These are phyloP conservation scores for Heritiera fomes DNA, from an alignment of 345 rosid species.

Conservation along the genomic window DNA sequence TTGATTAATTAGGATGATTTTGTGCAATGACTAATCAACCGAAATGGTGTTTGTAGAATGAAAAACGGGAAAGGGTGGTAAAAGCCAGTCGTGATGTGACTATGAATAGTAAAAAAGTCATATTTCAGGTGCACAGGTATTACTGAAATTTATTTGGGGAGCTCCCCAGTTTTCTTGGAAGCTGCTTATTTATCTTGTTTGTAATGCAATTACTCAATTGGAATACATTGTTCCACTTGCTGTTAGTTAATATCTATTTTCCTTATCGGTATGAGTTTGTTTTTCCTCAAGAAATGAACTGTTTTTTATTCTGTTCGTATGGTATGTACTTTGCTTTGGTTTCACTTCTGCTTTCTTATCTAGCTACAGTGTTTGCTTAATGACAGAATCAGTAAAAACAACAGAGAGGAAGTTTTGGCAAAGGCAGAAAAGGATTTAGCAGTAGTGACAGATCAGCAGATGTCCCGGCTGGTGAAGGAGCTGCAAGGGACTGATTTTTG, in stretches of 20 bases:
- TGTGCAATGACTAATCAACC: conserved; percentile 10
- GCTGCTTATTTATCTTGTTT: neutral
- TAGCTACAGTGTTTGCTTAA: conserved; percentile 11
- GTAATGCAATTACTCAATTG: neutral
- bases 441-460: conserved; percentile 55
- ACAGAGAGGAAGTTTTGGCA: conserved; percentile 68
- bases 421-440: conserved; percentile 87
- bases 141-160: neutral
- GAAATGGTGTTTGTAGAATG: conserved; percentile 53
- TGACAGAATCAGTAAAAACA: conserved; percentile 65
- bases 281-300: neutral
- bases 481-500: conserved; percentile 86
- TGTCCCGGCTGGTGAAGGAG: conserved; percentile 73
- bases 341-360: neutral
- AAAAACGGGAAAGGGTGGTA: conserved; percentile 87
- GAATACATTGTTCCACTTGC: neutral
- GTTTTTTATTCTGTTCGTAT: neutral
- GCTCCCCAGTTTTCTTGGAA: neutral
- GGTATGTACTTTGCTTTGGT: conserved; percentile 2
- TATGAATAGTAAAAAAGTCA: conserved; percentile 90
- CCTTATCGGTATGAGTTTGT: neutral
- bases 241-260: neutral
- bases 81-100: conserved; percentile 97
- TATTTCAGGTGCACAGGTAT: conserved; percentile 97
- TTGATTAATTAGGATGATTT: neutral